Percentiles rank a stretch among this genome's conserved stretches.
These are phyloP conservation scores for Plantago major DNA, from an alignment of 257 asterid species.

Conservation along the genomic window DNA sequence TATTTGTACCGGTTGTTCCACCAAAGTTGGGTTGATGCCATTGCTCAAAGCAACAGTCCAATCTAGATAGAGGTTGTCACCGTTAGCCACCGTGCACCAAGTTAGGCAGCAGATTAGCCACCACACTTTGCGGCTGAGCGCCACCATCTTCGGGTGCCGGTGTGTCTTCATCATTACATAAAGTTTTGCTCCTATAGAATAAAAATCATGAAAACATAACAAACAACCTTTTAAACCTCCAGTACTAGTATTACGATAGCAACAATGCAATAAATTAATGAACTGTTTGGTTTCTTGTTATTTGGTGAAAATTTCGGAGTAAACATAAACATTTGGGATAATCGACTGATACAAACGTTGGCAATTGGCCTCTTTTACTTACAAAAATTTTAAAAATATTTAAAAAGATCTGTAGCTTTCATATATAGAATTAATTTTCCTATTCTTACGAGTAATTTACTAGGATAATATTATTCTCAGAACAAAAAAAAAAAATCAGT, in stretches of 20 bases:
- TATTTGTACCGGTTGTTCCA: conserved; percentile 44
- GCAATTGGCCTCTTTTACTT: no score
- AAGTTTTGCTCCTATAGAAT: background rate
- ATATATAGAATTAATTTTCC: no score
- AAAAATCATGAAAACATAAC: background rate
- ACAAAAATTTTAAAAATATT: no score
- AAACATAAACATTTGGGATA: conserved; percentile 1
- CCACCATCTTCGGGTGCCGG: conserved; percentile 24
- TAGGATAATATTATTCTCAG: no score
- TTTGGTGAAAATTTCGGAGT: conserved; percentile 20
- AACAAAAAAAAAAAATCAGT: no score
- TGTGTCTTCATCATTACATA: background rate
- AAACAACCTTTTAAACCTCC: conserved; percentile 5
- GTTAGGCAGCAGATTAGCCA: conserved; percentile 27
- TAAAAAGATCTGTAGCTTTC: no score
- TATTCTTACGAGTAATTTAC: no score
- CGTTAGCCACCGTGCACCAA: conserved; percentile 23
- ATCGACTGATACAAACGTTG: background rate
- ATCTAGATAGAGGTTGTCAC: conserved; percentile 38
- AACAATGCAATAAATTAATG: background rate
- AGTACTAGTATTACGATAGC: background rate
- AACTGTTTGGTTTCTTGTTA: conserved; percentile 11
- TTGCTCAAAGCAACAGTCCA: conserved; percentile 50
- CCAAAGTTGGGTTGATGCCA: conserved; percentile 31
- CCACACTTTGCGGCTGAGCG: conserved; percentile 26